phyloP scores from a whole-genome alignment of 2,329 filamentous ascomycete species.

The Diplocarpon rosae region DNA sequence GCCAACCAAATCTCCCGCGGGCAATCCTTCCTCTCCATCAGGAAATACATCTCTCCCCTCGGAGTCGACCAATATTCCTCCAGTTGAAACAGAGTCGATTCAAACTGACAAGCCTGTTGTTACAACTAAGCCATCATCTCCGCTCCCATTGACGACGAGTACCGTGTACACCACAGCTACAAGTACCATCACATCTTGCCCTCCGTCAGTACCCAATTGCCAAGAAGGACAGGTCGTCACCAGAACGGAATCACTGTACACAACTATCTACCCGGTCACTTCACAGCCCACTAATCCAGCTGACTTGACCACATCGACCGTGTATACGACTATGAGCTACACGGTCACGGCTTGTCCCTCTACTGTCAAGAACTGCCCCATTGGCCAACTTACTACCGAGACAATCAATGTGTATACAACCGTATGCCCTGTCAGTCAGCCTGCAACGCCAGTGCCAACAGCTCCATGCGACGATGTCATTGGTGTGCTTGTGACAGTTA shows the following conservation, averaged over 20 bases:
- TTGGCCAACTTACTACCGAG: constrained; percentile 24
- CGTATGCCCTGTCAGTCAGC: constrained; percentile 22
- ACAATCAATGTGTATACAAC: constrained; percentile 27
- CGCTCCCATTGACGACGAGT: not conserved
- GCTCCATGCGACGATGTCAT: not conserved
- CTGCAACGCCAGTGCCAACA: not conserved
- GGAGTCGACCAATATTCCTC: not conserved
- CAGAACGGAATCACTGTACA: not conserved
- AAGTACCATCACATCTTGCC: constrained; percentile 1
- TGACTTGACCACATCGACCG: constrained; percentile 6
- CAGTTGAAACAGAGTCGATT: not conserved
- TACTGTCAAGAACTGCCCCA: constrained; percentile 4
- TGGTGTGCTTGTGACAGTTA: constrained; percentile 6
- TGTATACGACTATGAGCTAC: constrained; percentile 7
- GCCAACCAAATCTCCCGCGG: too few species aligned
- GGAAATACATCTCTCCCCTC: too few species aligned
- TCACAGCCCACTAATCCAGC: not conserved
- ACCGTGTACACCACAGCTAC: not conserved
- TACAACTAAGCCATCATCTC: not conserved
- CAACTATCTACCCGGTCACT: constrained; percentile 5
- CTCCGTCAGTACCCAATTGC: not conserved
- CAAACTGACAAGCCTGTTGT: not conserved
- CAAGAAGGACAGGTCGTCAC: not conserved
- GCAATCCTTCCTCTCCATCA: too few species aligned
- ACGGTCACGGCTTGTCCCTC: constrained; percentile 9